Conservation (phyloP, 148 eudicot species). For the Polygonum aviculare region DNA sequence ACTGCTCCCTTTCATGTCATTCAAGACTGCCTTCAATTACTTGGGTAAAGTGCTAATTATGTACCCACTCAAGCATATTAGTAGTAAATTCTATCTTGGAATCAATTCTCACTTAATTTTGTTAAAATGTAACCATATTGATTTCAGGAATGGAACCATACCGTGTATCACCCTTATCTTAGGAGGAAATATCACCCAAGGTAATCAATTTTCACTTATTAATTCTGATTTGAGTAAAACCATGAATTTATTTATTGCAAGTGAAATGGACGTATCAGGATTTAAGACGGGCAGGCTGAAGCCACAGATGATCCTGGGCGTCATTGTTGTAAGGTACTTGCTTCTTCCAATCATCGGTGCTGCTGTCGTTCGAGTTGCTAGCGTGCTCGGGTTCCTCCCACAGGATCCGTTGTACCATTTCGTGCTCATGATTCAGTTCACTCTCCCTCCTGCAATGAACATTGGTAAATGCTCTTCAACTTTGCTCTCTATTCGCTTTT, state of each 20-base stretch:
- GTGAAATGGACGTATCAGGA: conserved; percentile 31
- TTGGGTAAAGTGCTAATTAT: conserved; percentile 55
- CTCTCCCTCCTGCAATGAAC: conserved; percentile 88
- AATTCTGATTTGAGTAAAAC: no score
- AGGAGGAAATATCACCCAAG: conserved; percentile 60
- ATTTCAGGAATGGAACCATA: conserved; percentile 37
- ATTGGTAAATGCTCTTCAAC: conserved; percentile 22
- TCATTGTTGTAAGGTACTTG: conserved; percentile 48
- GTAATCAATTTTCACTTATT: conserved; percentile 14
- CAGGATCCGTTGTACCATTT: conserved; percentile 62
- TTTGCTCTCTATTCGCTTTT: no score
- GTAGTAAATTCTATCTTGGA: background rate
- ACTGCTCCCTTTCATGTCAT: conserved; percentile 70
- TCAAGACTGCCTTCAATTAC: conserved; percentile 56
- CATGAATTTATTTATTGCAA: background rate
- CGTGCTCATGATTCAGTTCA: conserved; percentile 70
- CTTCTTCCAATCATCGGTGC: conserved; percentile 61
- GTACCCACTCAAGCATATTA: no score
- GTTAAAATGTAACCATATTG: background rate
- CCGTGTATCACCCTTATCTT: conserved; percentile 52
- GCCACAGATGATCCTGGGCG: conserved; percentile 26
- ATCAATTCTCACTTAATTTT: background rate
- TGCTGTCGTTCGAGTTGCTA: conserved; percentile 54
- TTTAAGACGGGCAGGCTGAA: conserved; percentile 33
- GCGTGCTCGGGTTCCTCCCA: conserved; percentile 57